Percentiles rank a stretch among this genome's conserved stretches.
Conservation (phyloP, 371 early-diverging fungal species). For the Fennellomyces sp. region DNA sequence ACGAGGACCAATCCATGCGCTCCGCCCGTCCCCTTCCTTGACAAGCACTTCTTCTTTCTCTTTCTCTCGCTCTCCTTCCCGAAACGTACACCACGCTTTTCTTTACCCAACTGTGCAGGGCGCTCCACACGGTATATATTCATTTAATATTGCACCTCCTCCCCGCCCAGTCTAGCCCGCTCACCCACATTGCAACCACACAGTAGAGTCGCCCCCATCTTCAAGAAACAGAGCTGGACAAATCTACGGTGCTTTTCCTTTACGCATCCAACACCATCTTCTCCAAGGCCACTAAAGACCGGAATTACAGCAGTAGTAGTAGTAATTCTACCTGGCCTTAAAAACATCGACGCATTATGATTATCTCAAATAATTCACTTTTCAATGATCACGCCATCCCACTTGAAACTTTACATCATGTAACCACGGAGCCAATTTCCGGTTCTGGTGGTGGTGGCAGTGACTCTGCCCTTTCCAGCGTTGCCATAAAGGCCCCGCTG, state of each 20-base stretch:
- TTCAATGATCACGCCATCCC: constrained; percentile 4
- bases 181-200: too few species aligned
- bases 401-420: not conserved
- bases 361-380: constrained; percentile 29
- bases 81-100: not conserved
- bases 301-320: constrained; percentile 35
- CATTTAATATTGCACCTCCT: too few species aligned
- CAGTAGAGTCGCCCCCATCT: too few species aligned
- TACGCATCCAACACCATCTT: constrained; percentile 51
- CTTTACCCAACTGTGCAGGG: too few species aligned
- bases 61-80: not conserved
- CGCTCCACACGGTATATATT: too few species aligned
- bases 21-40: not conserved
- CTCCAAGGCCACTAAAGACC: constrained; percentile 52
- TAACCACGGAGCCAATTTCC: too few species aligned
- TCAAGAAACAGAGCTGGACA: constrained; percentile 51
- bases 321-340: constrained; percentile 20
- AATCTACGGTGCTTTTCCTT: constrained; percentile 45
- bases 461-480: too few species aligned
- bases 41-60: not conserved
- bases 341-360: constrained; percentile 23
- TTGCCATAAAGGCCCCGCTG: too few species aligned
- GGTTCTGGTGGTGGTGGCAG: not conserved
- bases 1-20: not conserved
- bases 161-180: too few species aligned